phyloP scores from a whole-genome alignment of 169 alveolate genomes.

The Cryptosporidium viatorum region DNA sequence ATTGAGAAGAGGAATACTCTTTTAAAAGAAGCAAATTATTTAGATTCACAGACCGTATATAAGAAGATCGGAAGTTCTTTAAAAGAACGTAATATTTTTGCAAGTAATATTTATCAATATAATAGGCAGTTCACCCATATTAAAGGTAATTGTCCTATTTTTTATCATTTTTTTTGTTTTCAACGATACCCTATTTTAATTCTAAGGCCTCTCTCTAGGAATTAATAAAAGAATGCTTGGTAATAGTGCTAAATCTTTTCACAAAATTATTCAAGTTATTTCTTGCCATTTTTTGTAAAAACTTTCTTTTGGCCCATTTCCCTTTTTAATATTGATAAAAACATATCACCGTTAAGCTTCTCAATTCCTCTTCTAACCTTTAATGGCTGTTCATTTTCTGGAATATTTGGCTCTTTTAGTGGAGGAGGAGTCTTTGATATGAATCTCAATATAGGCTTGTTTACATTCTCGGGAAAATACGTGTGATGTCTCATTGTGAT shows the following conservation, averaged over 20 bases:
- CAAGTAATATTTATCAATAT: neutral
- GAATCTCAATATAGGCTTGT: constrained; percentile 3
- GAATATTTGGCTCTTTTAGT: constrained; percentile 19
- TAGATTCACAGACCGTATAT: neutral
- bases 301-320: neutral
- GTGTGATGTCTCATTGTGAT: neutral
- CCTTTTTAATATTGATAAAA: neutral
- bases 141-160: neutral
- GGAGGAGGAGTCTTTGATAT: constrained; percentile 74
- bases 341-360: neutral
- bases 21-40: neutral
- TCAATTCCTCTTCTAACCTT: neutral
- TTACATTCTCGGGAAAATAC: neutral
- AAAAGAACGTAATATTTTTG: neutral
- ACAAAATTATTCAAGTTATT: neutral
- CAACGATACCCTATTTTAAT: neutral
- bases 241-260: neutral
- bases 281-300: neutral
- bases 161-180: neutral
- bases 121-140: neutral
- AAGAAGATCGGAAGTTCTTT: neutral
- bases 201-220: neutral
- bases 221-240: neutral
- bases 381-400: neutral
- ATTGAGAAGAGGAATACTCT: no score